Conservation (phyloP, 2,329 filamentous ascomycete genomes). For the Cercospora sp. region DNA sequence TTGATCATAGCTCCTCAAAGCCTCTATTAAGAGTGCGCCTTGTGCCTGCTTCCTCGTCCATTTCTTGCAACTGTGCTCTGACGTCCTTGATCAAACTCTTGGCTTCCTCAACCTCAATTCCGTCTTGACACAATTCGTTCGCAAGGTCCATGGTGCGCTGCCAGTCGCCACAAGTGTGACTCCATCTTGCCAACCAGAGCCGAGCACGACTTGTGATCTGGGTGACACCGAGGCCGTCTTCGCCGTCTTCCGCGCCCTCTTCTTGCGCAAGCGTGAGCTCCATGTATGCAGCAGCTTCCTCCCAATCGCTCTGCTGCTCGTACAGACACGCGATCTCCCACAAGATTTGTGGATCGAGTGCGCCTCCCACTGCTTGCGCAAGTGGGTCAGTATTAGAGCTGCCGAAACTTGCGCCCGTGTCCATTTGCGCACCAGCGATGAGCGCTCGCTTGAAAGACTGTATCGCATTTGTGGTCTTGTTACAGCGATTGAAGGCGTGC, state of each 20-base stretch:
- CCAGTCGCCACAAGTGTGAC: constrained; percentile 74
- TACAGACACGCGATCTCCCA: constrained; percentile 89
- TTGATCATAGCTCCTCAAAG: constrained; percentile 9
- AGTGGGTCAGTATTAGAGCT: constrained; percentile 41
- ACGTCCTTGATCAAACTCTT: constrained; percentile 90
- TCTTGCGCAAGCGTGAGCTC: constrained; percentile 93
- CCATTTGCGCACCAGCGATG: constrained; percentile 83
- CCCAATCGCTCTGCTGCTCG: constrained; percentile 73
- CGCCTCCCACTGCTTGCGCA: constrained; percentile 51
- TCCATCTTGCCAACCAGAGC: constrained; percentile 86
- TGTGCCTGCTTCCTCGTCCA: constrained; percentile 14
- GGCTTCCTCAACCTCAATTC: constrained; percentile 93
- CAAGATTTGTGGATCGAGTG: constrained; percentile 87
- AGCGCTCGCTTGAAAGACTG: constrained; percentile 92
- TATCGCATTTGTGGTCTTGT: constrained; percentile 83
- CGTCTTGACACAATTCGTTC: constrained; percentile 91
- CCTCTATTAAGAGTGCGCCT: constrained; percentile 3
- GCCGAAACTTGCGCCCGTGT: constrained; percentile 55
- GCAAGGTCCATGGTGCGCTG: constrained; percentile 75
- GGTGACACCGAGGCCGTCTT: constrained; percentile 75
- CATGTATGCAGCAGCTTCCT: constrained; percentile 90
- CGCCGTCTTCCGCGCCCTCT: constrained; percentile 59
- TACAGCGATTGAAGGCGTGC: constrained; percentile 87
- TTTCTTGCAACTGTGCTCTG: constrained; percentile 64
- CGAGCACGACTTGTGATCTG: constrained; percentile 87